Conservation (phyloP, 306 rosid genomes). For the Mucuna pruriens region DNA sequence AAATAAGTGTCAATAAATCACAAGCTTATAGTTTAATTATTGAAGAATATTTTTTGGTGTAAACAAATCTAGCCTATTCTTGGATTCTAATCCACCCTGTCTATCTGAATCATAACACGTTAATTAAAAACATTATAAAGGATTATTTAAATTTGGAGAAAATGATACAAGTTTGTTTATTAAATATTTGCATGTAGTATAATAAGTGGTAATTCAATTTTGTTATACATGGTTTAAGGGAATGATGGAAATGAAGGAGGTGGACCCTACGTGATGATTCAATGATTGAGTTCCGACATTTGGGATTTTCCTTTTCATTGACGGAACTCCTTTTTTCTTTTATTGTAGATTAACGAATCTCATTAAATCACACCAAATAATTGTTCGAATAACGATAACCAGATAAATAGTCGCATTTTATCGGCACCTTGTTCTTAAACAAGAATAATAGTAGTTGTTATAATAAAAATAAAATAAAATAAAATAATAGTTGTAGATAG, state of each 20-base stretch:
- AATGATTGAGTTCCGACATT: conserved; percentile 41
- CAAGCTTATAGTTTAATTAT: neutral
- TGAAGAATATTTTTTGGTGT: neutral
- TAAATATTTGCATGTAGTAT: neutral
- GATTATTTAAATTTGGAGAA: neutral
- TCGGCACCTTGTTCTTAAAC: neutral
- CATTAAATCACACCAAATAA: conserved; percentile 9
- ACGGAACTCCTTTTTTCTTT: conserved; percentile 29
- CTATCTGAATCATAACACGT: neutral
- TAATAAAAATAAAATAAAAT: too few species aligned
- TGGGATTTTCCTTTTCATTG: conserved; percentile 26
- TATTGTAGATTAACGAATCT: conserved; percentile 23
- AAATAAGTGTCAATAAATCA: neutral
- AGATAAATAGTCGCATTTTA: neutral
- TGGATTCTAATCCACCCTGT: conserved; percentile 16
- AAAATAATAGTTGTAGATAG: too few species aligned
- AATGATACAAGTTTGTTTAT: neutral
- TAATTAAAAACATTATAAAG: neutral
- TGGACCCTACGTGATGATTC: conserved; percentile 17
- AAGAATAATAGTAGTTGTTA: neutral
- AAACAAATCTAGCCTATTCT: neutral
- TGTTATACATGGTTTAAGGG: neutral
- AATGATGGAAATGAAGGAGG: neutral
- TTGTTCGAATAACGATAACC: neutral
- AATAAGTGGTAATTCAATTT: neutral